Percentiles rank a stretch among this genome's conserved stretches.
Conservation (phyloP, 495 filamentous ascomycete genomes). For the Acidomyces sp. region DNA sequence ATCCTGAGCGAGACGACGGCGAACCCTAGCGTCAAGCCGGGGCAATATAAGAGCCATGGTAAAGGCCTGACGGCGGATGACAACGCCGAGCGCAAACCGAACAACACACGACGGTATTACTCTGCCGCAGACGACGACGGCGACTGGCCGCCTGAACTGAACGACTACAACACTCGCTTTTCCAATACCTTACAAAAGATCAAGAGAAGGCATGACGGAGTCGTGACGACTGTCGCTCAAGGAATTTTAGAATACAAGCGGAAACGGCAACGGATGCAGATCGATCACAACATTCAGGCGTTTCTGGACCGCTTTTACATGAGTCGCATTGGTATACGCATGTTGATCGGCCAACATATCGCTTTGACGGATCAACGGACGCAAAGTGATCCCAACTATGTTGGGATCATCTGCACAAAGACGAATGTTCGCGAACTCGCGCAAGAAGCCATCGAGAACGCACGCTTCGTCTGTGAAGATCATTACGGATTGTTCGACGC, state of each 20-base stretch:
- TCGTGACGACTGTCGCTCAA: conserved; percentile 86
- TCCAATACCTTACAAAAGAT: conserved; percentile 74
- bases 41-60: conserved; percentile 59
- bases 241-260: conserved; percentile 97
- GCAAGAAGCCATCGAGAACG: conserved; percentile 94
- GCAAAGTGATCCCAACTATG: conserved; percentile 77
- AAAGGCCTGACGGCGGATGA: conserved; percentile 24
- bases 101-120: conserved; percentile 54
- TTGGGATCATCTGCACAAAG: conserved; percentile 97
- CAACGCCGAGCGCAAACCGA: conserved; percentile 34
- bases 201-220: conserved; percentile 89
- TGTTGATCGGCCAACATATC: conserved; percentile 97
- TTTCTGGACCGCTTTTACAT: conserved; percentile 99
- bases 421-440: conserved; percentile 94
- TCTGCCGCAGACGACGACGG: conserved; percentile 75
- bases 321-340: conserved; percentile 98
- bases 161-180: conserved; percentile 87
- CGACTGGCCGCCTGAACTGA: conserved; percentile 89
- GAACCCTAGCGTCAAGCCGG: conserved; percentile 80
- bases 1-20: conserved; percentile 68
- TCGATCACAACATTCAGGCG: conserved; percentile 87
- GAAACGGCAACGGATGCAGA: conserved; percentile 91
- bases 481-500: conserved; percentile 97
- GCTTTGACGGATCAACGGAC: conserved; percentile 87
- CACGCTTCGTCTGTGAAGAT: conserved; percentile 95